Percentiles rank a stretch among this genome's conserved stretches.
Conservation (phyloP, 805 yeast species). For the Nakazawaea sp. region DNA sequence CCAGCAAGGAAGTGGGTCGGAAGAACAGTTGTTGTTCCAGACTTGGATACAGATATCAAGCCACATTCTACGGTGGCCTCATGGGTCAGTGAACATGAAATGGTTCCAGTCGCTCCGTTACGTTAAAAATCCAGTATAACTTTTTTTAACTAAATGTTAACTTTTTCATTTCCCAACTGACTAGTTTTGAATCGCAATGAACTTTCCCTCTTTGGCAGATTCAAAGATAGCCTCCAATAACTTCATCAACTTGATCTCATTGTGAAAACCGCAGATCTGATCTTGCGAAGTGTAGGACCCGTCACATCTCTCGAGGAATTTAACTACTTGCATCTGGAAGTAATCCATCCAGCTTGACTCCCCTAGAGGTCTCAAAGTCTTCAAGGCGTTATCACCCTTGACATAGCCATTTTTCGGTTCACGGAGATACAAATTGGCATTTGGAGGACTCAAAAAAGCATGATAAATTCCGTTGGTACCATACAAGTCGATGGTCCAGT, state of each 20-base stretch:
- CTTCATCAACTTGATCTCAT: slow-evolving; percentile 7
- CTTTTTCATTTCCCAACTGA: no score
- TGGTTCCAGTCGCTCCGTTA: no score
- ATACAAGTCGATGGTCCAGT: slow-evolving; percentile 9
- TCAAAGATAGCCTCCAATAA: slow-evolving; percentile 5
- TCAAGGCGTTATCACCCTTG: not conserved
- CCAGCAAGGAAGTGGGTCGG: no score
- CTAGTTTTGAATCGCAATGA: not conserved
- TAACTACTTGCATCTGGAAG: slow-evolving; percentile 3
- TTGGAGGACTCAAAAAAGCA: slow-evolving; percentile 6
- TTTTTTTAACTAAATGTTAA: no score
- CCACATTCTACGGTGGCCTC: no score
- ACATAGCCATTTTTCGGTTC: not conserved
- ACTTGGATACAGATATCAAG: no score
- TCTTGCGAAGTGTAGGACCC: not conserved
- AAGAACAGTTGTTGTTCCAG: no score
- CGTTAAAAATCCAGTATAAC: no score
- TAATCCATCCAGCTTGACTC: slow-evolving; percentile 3
- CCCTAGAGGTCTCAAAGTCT: slow-evolving; percentile 1
- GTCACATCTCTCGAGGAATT: slow-evolving; percentile 6
- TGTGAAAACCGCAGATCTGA: slow-evolving; percentile 4
- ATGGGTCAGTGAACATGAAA: no score
- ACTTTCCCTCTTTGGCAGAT: not conserved
- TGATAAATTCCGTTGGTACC: slow-evolving; percentile 8
- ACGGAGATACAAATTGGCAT: slow-evolving; percentile 1